A percentile compares a stretch with the other conserved stretches of the same genome.
Evolutionary conservation across 441 rosid genomes (phyloP).

Genomic region (Codiaeum variegatum): DNA sequence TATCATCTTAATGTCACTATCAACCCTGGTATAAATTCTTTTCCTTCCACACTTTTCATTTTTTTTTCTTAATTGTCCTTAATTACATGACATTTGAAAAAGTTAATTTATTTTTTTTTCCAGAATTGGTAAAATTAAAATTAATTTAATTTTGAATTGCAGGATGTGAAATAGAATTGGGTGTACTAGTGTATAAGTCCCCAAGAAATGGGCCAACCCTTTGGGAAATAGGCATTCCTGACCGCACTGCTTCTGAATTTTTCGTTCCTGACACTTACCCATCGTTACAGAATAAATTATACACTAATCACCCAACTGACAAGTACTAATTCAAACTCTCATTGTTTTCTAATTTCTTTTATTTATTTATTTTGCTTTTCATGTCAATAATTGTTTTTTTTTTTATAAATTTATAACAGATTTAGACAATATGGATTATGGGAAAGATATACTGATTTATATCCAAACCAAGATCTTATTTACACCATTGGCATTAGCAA

Average conservation of each 20-base stretch:
- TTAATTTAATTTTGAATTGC: too few relatives aligned
- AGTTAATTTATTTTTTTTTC: too few relatives aligned
- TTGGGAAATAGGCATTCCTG: constrained; percentile 87
- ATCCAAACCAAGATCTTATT: constrained; percentile 43
- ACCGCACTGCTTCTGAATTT: constrained; percentile 73
- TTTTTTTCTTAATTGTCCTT: too few relatives aligned
- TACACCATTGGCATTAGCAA: constrained; percentile 43
- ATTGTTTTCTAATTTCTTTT: background rate
- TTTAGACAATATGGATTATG: constrained; percentile 59
- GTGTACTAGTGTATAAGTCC: constrained; percentile 55
- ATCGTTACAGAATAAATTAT: constrained; percentile 49
- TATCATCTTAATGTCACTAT: constrained; percentile 31
- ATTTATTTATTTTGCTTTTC: background rate
- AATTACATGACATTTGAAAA: too few relatives aligned
- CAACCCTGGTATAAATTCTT: constrained; percentile 33
- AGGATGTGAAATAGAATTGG: constrained; percentile 54
- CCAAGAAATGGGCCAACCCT: constrained; percentile 81
- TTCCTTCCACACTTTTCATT: background rate
- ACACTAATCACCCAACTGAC: constrained; percentile 48
- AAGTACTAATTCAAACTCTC: constrained; percentile 30
- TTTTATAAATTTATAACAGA: too few relatives aligned
- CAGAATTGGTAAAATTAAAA: too few relatives aligned
- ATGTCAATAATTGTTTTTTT: background rate
- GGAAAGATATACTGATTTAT: constrained; percentile 44
- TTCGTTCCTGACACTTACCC: constrained; percentile 65